A percentile compares a stretch with the other conserved stretches of the same genome.
Evolutionary conservation across 805 yeast species (phyloP).

Genomic region (Candida germanica): DNA sequence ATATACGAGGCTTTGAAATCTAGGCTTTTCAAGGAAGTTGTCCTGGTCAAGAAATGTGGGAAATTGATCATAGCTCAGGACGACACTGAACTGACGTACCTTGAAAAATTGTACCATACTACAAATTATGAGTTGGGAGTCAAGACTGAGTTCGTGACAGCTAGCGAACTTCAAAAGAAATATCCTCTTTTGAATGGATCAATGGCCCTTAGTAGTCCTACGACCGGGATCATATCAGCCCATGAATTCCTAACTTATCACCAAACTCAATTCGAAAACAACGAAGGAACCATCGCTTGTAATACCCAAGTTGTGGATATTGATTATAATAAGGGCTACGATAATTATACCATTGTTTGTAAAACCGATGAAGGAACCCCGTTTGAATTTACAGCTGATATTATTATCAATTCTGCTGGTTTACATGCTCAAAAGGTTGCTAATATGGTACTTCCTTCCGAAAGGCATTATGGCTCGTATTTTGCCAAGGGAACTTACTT

Average conservation of each 20-base stretch:
- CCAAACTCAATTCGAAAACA: constrained; percentile 50
- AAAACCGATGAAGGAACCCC: constrained; percentile 22
- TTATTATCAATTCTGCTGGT: constrained; percentile 78
- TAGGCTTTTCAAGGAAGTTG: constrained; percentile 26
- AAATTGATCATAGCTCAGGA: constrained; percentile 87
- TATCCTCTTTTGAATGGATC: constrained; percentile 71
- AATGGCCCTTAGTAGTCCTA: constrained; percentile 66
- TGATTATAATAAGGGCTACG: constrained; percentile 19
- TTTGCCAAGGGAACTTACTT: constrained; percentile 88
- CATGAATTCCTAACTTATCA: constrained; percentile 69
- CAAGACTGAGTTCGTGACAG: constrained; percentile 55
- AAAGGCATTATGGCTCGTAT: constrained; percentile 53
- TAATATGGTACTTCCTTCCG: constrained; percentile 63
- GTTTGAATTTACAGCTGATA: constrained; percentile 43
- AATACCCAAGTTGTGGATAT: constrained; percentile 54
- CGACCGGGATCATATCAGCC: constrained; percentile 82
- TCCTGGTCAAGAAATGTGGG: constrained; percentile 65
- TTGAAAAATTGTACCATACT: constrained; percentile 50
- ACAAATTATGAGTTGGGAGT: constrained; percentile 47
- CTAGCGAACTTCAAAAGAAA: constrained; percentile 38
- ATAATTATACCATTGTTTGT: constrained; percentile 24
- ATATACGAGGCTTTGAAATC: constrained; percentile 52
- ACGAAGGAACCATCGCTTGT: constrained; percentile 62
- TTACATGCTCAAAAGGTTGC: constrained; percentile 69
- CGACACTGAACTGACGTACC: constrained; percentile 56